phyloP scores from a whole-genome alignment of 2,329 filamentous ascomycete genomes.

The Verticillium albo-atrum region DNA sequence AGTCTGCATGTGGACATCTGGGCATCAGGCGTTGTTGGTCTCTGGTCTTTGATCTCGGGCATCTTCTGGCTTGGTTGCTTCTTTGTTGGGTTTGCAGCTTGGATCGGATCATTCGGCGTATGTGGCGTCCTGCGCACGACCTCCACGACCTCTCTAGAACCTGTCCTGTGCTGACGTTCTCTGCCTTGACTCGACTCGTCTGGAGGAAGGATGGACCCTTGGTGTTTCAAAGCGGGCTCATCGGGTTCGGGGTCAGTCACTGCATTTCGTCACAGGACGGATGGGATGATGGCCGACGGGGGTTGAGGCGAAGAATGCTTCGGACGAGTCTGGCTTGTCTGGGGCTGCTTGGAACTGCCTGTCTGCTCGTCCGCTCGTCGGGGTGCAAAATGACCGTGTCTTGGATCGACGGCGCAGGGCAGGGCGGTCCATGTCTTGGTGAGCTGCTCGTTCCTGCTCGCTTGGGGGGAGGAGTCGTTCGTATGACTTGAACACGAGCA shows the following conservation, averaged over 20 bases:
- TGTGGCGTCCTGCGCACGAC: not conserved
- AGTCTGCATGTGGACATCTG: not conserved
- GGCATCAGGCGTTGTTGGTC: not conserved
- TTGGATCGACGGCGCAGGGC: not conserved
- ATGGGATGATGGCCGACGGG: not conserved
- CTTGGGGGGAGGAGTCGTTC: not conserved
- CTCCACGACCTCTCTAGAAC: too few species aligned
- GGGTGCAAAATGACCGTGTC: not conserved
- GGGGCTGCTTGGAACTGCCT: not conserved
- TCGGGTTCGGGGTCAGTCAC: not conserved
- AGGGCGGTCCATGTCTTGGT: too few species aligned
- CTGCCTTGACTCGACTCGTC: not conserved
- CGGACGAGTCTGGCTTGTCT: not conserved
- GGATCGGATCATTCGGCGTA: not conserved
- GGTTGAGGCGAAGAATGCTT: not conserved
- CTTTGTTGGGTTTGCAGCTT: not conserved
- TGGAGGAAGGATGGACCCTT: not conserved
- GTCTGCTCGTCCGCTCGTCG: not conserved
- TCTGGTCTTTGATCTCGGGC: not conserved
- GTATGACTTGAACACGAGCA: not conserved
- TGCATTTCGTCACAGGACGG: not conserved
- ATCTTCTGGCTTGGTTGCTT: not conserved
- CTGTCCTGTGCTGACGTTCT: not conserved
- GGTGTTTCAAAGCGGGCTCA: not conserved
- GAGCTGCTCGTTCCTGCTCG: too few species aligned